These are phyloP conservation scores for Cucurbita maxima DNA, from an alignment of 306 rosid genomes.

Conservation along the genomic window DNA sequence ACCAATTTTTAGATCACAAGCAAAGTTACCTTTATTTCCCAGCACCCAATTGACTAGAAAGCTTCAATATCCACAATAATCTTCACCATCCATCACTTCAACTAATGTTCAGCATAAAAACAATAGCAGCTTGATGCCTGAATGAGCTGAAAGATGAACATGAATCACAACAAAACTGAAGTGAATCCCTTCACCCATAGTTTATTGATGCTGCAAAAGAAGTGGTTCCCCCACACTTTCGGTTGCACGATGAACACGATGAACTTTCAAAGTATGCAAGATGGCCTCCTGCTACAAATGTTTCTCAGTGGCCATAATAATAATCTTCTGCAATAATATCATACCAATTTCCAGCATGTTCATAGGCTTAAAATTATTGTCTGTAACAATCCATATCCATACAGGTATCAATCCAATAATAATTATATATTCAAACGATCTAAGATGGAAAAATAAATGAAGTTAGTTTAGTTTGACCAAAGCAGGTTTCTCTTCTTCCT, in stretches of 20 bases:
- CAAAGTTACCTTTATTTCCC: too few species aligned
- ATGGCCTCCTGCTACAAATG: neutral
- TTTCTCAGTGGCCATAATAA: neutral
- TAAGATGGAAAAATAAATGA: neutral
- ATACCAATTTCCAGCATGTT: neutral
- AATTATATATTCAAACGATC: neutral
- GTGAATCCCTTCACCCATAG: neutral
- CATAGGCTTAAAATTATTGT: neutral
- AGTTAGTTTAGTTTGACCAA: neutral
- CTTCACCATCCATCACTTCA: neutral
- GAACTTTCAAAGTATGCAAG: neutral
- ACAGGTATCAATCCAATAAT: neutral
- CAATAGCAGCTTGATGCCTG: neutral
- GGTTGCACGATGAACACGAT: neutral
- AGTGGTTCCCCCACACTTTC: neutral
- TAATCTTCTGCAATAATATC: too few species aligned
- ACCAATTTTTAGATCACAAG: too few species aligned
- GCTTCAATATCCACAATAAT: too few species aligned
- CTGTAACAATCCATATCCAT: neutral
- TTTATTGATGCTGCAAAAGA: neutral
- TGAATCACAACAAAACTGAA: neutral
- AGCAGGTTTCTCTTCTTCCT: neutral
- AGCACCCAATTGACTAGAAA: too few species aligned
- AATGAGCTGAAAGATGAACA: neutral
- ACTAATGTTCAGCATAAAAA: neutral